Base-by-base conservation (phyloP, 495 filamentous ascomycete genomes). In the Lasiosphaeris hirsuta region DNA sequence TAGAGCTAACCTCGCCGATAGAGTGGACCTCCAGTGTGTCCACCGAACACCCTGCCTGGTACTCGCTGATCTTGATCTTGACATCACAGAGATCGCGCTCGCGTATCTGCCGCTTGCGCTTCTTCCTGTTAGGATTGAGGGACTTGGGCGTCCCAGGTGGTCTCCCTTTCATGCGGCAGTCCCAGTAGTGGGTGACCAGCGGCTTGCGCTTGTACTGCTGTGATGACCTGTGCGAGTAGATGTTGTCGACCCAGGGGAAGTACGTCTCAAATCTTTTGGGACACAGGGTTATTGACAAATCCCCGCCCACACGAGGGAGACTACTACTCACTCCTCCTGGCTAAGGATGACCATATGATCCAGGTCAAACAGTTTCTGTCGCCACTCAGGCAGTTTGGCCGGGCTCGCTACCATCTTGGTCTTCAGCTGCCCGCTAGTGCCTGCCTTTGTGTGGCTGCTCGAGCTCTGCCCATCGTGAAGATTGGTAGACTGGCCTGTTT, bases 21-120 rank as follows among this genome's bases (percentile, higher is more conserved):
- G 23, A 30, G 23, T 30, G 36, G 54, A 67, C 70, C 49, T 54
- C 65, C 62, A 56, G 44, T 51, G 56, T 67, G 57, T 41, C 61
- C 13, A 62, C 51, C 58, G 73, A 72, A n/a, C 80, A 76, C 1
- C 80, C 82, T 6, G 87, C 81, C 47, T 86, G 84, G 66, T 89
- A 89, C 69, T 96, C 89, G 4, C 89, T 90, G 54, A 96, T 92
- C 72, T 94, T 95, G 67, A 96, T 93, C 70, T 94, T 95, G 60
- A 95, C 89, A 69, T 94, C 89, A 71, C 90, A 96, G 18, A 93
- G 79, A 68, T 94, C 87, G 0, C 87, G 80, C 65, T 89, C 84
- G 40, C 90, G 78, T 17, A 86, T 87, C 11, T 81, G 84, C 18
- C 90, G 86, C 70, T 92, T 94, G 49, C 90, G 82, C 72, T 94